Percentiles rank a stretch among this genome's conserved stretches.
Conservation (phyloP, 768 basidiomycete species). For the Tulasnella calospora region DNA sequence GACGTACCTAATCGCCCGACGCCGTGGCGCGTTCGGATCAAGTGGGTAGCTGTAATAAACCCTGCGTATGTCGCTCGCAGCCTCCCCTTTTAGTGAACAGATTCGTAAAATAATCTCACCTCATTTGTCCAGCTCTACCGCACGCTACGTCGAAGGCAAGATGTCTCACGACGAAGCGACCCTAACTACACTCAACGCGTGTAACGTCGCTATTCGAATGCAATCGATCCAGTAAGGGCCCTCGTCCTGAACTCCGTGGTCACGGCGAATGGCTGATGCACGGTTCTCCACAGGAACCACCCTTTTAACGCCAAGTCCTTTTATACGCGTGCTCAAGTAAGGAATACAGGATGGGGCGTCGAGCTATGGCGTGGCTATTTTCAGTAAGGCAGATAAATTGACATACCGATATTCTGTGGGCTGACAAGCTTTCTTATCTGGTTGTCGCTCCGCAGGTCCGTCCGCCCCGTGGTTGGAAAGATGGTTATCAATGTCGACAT, state of each 20-base stretch:
- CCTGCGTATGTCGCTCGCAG: not conserved
- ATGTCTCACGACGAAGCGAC: constrained; percentile 66
- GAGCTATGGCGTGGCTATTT: constrained; percentile 76
- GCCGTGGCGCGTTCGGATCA: not conserved
- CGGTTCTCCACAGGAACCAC: constrained; percentile 37
- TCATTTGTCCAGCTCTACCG: constrained; percentile 49
- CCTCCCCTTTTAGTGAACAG: not conserved
- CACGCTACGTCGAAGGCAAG: constrained; percentile 49
- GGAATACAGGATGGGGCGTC: constrained; percentile 50
- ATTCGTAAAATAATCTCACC: not conserved
- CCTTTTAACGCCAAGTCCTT: constrained; percentile 72
- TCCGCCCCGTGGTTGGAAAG: constrained; percentile 58
- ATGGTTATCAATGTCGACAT: constrained; percentile 75
- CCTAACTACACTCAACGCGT: constrained; percentile 45
- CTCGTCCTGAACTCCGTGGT: not conserved
- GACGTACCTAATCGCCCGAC: not conserved
- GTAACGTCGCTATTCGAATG: constrained; percentile 73
- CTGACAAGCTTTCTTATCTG: not conserved
- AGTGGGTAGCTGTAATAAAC: not conserved
- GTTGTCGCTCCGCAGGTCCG: constrained; percentile 39
- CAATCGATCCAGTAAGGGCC: constrained; percentile 49
- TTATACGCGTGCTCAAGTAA: constrained; percentile 54
- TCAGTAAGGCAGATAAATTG: constrained; percentile 40
- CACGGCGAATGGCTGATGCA: not conserved
- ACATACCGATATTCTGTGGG: too few relatives aligned